A percentile compares a stretch with the other conserved stretches of the same genome.
These are phyloP conservation scores for Sungouiozyma intestinalis DNA, from an alignment of 805 yeast genomes.

Conservation along the genomic window DNA sequence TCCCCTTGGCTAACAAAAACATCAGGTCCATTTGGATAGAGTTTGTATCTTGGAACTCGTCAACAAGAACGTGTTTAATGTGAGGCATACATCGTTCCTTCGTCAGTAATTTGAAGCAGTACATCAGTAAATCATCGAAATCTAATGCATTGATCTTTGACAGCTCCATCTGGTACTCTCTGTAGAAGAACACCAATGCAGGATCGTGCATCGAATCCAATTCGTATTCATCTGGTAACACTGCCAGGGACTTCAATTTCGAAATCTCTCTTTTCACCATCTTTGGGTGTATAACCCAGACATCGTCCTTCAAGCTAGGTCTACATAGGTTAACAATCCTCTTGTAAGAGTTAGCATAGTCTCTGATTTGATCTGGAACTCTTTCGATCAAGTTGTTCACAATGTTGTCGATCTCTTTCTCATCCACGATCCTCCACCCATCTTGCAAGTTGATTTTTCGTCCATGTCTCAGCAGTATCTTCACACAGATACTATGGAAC, in stretches of 20 bases:
- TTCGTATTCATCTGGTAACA: slow-evolving; percentile 34
- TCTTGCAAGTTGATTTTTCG: slow-evolving; percentile 33
- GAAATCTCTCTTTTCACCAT: slow-evolving; percentile 40
- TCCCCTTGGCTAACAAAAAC: slow-evolving; percentile 38
- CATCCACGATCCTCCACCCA: slow-evolving; percentile 50
- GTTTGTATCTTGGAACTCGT: slow-evolving; percentile 92
- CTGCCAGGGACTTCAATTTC: slow-evolving; percentile 43
- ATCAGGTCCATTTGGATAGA: slow-evolving; percentile 62
- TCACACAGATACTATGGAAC: slow-evolving; percentile 73
- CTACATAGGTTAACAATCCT: slow-evolving; percentile 23
- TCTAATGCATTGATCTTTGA: slow-evolving; percentile 42
- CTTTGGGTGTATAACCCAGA: slow-evolving; percentile 34
- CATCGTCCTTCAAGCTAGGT: slow-evolving; percentile 13
- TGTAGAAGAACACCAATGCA: slow-evolving; percentile 35
- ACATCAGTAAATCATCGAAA: slow-evolving; percentile 72
- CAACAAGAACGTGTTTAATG: slow-evolving; percentile 69
- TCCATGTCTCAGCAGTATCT: slow-evolving; percentile 50
- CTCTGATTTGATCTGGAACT: slow-evolving; percentile 26
- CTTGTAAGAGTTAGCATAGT: slow-evolving; percentile 21
- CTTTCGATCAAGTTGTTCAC: slow-evolving; percentile 29
- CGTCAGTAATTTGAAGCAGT: slow-evolving; percentile 40
- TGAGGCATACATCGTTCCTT: slow-evolving; percentile 35
- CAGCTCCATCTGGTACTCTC: slow-evolving; percentile 43
- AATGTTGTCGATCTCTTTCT: slow-evolving; percentile 40
- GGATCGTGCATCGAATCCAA: slow-evolving; percentile 19